phyloP scores from a whole-genome alignment of 1,284 basidiomycete genomes.

The Leccinum subrobustum region DNA sequence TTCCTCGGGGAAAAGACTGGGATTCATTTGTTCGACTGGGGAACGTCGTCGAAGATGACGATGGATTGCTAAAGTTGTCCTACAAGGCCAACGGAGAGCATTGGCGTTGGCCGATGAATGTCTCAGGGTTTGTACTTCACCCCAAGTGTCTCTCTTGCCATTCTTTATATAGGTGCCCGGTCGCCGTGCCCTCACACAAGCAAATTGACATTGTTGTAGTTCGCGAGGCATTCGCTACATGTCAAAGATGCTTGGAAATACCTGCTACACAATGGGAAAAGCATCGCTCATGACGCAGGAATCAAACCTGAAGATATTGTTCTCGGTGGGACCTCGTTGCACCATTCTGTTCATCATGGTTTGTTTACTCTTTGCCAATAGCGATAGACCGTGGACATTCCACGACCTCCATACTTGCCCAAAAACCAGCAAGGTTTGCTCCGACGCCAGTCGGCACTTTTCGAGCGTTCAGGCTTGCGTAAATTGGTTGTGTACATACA shows the following conservation, averaged over 20 bases:
- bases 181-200: constrained; percentile 38
- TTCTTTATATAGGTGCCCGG: constrained; percentile 41
- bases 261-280: constrained; percentile 37
- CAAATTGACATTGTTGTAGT: constrained; percentile 40
- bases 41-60: constrained; percentile 38
- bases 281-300: constrained; percentile 34
- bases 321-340: constrained; percentile 36
- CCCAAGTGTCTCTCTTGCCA: not conserved
- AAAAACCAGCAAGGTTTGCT: too few relatives aligned
- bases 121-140: constrained; percentile 38
- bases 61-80: constrained; percentile 21
- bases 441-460: too few relatives aligned
- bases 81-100: constrained; percentile 27
- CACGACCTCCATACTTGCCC: too few relatives aligned
- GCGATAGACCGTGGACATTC: too few relatives aligned
- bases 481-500: too few relatives aligned
- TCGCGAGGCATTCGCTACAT: constrained; percentile 33
- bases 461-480: too few relatives aligned
- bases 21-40: constrained; percentile 40
- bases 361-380: too few relatives aligned
- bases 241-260: constrained; percentile 45
- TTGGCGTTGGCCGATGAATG: constrained; percentile 34
- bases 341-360: not conserved
- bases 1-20: constrained; percentile 37
- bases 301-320: constrained; percentile 45